Base-by-base conservation (phyloP, 495 filamentous ascomycete genomes). In the Aspergillus affinis region DNA sequence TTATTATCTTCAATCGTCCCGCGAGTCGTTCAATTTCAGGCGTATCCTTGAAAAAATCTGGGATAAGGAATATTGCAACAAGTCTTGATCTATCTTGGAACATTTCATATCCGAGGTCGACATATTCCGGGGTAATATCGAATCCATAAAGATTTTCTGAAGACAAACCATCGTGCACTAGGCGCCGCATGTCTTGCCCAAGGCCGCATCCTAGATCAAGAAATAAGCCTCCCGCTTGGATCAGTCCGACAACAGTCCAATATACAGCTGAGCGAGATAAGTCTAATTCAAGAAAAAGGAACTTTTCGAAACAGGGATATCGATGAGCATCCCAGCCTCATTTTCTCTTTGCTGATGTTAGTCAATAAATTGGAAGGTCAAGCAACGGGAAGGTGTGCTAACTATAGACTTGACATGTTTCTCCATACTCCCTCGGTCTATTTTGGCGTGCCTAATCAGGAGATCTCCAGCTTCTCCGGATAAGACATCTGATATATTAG, bases 251-350 rank as follows among this genome's bases (percentile, higher is more conserved):
- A 30, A 76, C 56, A 1, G 59, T 54, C 5, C 46, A 26, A 26
- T 76, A 64, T 6, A 30, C 59, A 44, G 63, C 74, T 59, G 13
- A 67, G 51, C 0, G 56, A 44, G 17, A 27, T 15, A 68, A 48
- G 17, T 67, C 70, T 50, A 54, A 79, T 57, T 50, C 65, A 49
- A 64, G 75, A 65, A 69, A 81, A 68, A 48, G 78, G 60, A 66
- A 77, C 71, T 58, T 67, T 13, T 77, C 72, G 50, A 81, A 64
- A 58, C 79, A 82, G 2, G 77, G 75, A 21, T 74, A 77, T 0
- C 62, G 20, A 12, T 4, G 1, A 1, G 48, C 21, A 21, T 15
- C 15, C 41, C 36, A 56, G 3, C 18, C 54, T 1, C 41, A 12
- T 15, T 48, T 17, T 1, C 36, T 36, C 41, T 56, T 30, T 30